These are phyloP conservation scores for Waitea zeae DNA, from an alignment of 1,284 basidiomycete genomes.

Conservation along the genomic window DNA sequence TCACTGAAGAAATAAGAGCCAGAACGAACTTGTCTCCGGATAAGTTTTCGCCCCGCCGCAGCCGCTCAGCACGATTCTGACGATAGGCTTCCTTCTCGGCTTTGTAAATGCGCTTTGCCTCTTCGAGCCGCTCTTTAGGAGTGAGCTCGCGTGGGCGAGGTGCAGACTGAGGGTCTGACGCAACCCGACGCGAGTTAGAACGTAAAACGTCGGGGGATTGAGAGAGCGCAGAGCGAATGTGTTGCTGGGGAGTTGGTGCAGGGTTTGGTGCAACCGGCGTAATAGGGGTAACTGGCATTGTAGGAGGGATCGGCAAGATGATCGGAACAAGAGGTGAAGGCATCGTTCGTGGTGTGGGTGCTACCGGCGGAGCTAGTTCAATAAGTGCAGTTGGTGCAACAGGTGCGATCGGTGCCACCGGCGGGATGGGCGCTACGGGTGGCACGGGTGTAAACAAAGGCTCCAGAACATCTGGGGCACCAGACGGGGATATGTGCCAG, in stretches of 20 bases:
- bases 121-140: slow-evolving; percentile 30
- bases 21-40: slow-evolving; percentile 16
- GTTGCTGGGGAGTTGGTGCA: too few relatives aligned
- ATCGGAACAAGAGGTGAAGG: too few relatives aligned
- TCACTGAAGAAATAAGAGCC: slow-evolving; percentile 2
- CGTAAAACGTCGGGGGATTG: background rate
- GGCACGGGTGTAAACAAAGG: background rate
- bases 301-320: too few relatives aligned
- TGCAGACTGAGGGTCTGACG: slow-evolving; percentile 6
- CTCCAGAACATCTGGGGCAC: background rate
- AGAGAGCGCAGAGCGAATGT: background rate
- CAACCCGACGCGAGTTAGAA: background rate
- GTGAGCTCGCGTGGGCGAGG: slow-evolving; percentile 8
- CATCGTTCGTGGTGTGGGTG: too few relatives aligned
- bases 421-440: too few relatives aligned
- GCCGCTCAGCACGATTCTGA: slow-evolving; percentile 31
- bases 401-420: too few relatives aligned
- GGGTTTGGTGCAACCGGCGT: too few relatives aligned
- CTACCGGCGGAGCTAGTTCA: too few relatives aligned
- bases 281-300: too few relatives aligned
- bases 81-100: slow-evolving; percentile 52
- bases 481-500: background rate
- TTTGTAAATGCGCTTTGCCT: slow-evolving; percentile 49
- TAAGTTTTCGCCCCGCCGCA: slow-evolving; percentile 20
- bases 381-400: too few relatives aligned